Percentiles rank a stretch among this genome's conserved stretches.
These are phyloP conservation scores for Thelephora aurantiotincta DNA, from an alignment of 768 basidiomycete genomes.

Conservation along the genomic window DNA sequence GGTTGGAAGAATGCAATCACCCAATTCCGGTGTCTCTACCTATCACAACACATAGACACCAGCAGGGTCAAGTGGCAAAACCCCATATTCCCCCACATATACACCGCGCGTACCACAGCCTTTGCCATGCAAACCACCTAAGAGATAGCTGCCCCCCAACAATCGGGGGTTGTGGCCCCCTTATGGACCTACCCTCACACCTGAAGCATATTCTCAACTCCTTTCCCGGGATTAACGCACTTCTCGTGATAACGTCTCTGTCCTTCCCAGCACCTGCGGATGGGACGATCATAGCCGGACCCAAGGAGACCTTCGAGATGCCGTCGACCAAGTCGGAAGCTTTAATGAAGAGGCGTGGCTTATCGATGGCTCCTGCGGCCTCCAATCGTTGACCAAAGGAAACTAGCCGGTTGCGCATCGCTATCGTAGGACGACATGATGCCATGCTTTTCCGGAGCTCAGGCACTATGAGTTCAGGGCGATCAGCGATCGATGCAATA, in stretches of 20 bases:
- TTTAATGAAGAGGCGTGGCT: slow-evolving; percentile 58
- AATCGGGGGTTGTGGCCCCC: slow-evolving; percentile 22
- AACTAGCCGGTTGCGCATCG: slow-evolving; percentile 16
- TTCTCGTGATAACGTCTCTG: slow-evolving; percentile 54
- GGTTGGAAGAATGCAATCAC: no score
- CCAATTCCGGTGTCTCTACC: no score
- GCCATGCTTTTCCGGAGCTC: slow-evolving; percentile 39
- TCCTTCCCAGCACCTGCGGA: slow-evolving; percentile 22
- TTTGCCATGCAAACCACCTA: slow-evolving; percentile 52
- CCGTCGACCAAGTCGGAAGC: slow-evolving; percentile 59
- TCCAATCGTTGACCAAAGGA: no score
- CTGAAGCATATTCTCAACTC: slow-evolving; percentile 37
- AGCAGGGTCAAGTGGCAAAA: neutral
- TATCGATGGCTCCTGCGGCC: slow-evolving; percentile 37
- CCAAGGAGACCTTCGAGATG: slow-evolving; percentile 25
- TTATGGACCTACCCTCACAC: slow-evolving; percentile 37
- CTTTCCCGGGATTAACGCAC: slow-evolving; percentile 25
- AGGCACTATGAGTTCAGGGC: slow-evolving; percentile 25
- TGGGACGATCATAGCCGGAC: no score
- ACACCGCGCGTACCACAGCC: slow-evolving; percentile 42
- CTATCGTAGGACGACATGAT: slow-evolving; percentile 39
- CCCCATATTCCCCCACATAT: slow-evolving; percentile 62
- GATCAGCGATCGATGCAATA: neutral
- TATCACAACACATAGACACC: no score
- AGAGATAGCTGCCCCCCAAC: slow-evolving; percentile 21